phyloP scores from a whole-genome alignment of 163 green algal species.

The Scenedesmus sp. region DNA sequence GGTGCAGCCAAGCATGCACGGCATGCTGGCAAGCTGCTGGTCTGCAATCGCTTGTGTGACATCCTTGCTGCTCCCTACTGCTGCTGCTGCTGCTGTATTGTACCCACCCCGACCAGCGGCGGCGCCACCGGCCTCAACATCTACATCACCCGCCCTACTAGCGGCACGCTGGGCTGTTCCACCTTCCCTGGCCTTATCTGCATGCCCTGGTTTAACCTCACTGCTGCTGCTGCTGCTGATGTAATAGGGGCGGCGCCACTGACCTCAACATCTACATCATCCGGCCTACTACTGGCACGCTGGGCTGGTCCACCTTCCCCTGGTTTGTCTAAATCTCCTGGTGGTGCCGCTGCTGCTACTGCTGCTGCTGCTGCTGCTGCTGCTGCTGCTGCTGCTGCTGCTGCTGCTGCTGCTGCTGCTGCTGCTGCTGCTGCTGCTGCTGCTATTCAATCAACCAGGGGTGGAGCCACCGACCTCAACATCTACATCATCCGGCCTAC shows the following conservation, averaged over 20 bases:
- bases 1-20: background rate
- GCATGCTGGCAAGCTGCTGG: too few species aligned
- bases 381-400: too few species aligned
- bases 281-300: constrained; percentile 20
- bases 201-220: background rate
- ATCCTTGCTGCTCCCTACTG: too few species aligned
- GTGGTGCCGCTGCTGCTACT: too few species aligned
- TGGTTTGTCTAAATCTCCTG: background rate
- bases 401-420: too few species aligned
- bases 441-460: background rate
- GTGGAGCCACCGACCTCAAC: constrained; percentile 22
- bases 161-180: background rate
- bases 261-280: constrained; percentile 51
- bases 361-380: too few species aligned
- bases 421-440: constrained; percentile 2
- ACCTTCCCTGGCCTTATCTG: too few species aligned
- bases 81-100: too few species aligned
- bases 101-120: too few species aligned
- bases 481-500: constrained; percentile 42
- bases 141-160: background rate
- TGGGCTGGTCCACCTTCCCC: constrained; percentile 53
- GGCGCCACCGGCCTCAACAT: background rate
- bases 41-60: too few species aligned
- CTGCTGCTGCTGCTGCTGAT: background rate
- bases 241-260: constrained; percentile 1